Percentiles rank a stretch among this genome's conserved stretches.
These are phyloP conservation scores for Aspergillus sp. DNA, from an alignment of 2,329 filamentous ascomycete genomes.

Conservation along the genomic window DNA sequence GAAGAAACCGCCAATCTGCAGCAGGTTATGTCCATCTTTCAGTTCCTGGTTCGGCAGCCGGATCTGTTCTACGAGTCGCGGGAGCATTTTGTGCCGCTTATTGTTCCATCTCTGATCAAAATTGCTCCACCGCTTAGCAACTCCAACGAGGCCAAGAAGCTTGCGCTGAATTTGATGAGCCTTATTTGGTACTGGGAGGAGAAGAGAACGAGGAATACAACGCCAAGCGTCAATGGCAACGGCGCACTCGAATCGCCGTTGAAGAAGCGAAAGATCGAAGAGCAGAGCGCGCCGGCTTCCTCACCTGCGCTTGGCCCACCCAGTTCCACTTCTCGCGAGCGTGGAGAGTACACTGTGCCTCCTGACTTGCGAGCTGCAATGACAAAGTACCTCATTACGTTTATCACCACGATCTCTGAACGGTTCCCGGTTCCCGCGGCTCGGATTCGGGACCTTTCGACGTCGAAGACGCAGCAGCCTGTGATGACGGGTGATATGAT, in stretches of 20 bases:
- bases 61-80: constrained; percentile 91
- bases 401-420: constrained; percentile 85
- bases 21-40: constrained; percentile 94
- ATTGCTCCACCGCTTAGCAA: constrained; percentile 73
- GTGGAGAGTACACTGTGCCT: constrained; percentile 62
- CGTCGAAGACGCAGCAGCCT: constrained; percentile 44
- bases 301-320: constrained; percentile 44
- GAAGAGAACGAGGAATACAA: constrained; percentile 61
- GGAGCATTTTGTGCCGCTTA: constrained; percentile 81
- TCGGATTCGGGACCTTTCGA: constrained; percentile 53
- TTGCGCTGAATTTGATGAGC: constrained; percentile 83
- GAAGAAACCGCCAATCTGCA: constrained; percentile 94
- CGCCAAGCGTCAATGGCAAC: constrained; percentile 23
- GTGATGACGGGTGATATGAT: constrained; percentile 67
- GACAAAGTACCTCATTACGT: constrained; percentile 91
- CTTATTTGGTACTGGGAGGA: constrained; percentile 93
- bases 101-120: constrained; percentile 83
- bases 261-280: constrained; percentile 71
- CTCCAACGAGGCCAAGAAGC: constrained; percentile 83
- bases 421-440: constrained; percentile 70
- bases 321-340: constrained; percentile 36
- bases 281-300: constrained; percentile 50
- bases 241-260: constrained; percentile 60
- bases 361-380: constrained; percentile 65
- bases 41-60: constrained; percentile 88